A percentile compares a stretch with the other conserved stretches of the same genome.
Conservation (phyloP, 2,329 filamentous ascomycete species). For the Paracoccidioides brasiliensis region DNA sequence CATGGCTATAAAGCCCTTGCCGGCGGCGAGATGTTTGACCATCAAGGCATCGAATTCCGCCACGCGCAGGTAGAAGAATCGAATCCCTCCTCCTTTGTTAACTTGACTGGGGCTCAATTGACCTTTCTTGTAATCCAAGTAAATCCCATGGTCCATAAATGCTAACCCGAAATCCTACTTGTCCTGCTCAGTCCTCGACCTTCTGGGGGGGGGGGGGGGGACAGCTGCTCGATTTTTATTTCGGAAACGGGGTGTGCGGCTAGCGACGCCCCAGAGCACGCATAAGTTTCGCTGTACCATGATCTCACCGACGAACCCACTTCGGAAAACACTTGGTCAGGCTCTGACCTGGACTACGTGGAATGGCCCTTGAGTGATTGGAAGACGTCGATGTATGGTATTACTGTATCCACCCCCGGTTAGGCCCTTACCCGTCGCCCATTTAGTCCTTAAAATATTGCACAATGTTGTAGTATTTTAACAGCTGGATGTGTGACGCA, state of each 20-base stretch:
- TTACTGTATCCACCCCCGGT: too few relatives aligned
- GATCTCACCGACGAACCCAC: not conserved
- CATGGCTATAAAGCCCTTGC: too few relatives aligned
- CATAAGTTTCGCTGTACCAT: not conserved
- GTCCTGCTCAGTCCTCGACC: not conserved
- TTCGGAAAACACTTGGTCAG: not conserved
- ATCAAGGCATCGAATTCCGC: too few relatives aligned
- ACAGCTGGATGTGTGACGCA: not conserved
- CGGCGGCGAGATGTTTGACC: too few relatives aligned
- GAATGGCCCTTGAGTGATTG: conserved; percentile 1
- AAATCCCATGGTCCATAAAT: not conserved
- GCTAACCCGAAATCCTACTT: not conserved
- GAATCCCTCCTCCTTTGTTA: too few relatives aligned
- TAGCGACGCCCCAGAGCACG: not conserved
- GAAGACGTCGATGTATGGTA: not conserved
- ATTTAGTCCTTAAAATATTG: not conserved
- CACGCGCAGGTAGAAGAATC: too few relatives aligned
- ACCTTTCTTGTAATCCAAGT: too few relatives aligned
- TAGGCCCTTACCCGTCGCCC: not conserved
- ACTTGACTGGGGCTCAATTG: too few relatives aligned
- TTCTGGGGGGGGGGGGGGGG: not conserved
- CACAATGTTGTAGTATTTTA: not conserved
- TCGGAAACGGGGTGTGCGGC: not conserved
- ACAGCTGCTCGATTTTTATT: not conserved
- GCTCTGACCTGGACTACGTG: not conserved